A percentile compares a stretch with the other conserved stretches of the same genome.
Conservation (phyloP, 2,329 filamentous ascomycete species). For the Pyrenophora graminea region DNA sequence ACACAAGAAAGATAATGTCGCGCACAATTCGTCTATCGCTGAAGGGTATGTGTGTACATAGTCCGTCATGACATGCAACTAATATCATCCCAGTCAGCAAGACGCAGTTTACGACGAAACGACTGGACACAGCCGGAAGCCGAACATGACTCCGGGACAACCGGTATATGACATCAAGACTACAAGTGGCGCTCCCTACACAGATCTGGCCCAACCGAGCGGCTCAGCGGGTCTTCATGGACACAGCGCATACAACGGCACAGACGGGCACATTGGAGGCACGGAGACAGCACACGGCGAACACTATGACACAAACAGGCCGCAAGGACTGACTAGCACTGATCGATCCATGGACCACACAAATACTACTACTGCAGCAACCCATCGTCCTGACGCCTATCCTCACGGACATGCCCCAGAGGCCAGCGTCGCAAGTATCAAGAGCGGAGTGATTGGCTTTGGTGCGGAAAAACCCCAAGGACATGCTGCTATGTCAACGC, state of each 20-base stretch:
- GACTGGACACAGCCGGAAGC: constrained; percentile 17
- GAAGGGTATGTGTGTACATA: constrained; percentile 7
- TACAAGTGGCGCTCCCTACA: constrained; percentile 16
- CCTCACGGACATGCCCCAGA: constrained; percentile 18
- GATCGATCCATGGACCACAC: constrained; percentile 1
- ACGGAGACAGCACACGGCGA: not conserved
- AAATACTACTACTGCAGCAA: constrained; percentile 6
- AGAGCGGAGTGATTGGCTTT: constrained; percentile 48
- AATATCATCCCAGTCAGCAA: constrained; percentile 12
- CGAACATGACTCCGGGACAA: constrained; percentile 4
- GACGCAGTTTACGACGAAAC: constrained; percentile 40
- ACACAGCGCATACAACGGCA: constrained; percentile 6
- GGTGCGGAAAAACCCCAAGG: constrained; percentile 22
- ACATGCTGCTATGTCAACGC: constrained; percentile 33
- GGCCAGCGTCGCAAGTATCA: constrained; percentile 45
- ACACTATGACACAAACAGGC: not conserved
- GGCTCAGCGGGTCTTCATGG: constrained; percentile 8
- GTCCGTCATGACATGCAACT: not conserved
- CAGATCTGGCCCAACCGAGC: constrained; percentile 13
- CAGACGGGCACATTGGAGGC: constrained; percentile 10
- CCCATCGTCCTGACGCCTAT: constrained; percentile 25
- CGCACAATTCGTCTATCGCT: constrained; percentile 24
- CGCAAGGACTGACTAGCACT: constrained; percentile 2
- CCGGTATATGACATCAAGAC: constrained; percentile 12
- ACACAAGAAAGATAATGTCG: constrained; percentile 40